Conservation (phyloP, 306 rosid species). For the Cicer pinnatifidum region DNA sequence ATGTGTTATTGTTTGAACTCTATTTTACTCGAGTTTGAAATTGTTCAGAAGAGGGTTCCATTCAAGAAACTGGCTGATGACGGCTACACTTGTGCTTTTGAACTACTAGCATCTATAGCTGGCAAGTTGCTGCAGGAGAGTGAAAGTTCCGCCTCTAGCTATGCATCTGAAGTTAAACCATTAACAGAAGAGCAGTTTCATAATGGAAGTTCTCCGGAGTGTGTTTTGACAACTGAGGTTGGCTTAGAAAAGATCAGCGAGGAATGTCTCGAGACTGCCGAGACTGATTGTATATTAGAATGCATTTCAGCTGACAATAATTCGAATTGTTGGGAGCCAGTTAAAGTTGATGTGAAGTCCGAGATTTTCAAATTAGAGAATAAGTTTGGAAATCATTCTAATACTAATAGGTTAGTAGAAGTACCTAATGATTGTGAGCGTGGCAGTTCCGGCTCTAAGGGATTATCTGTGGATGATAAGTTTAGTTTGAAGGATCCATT, state of each 20-base stretch:
- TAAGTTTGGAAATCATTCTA: conserved; percentile 45
- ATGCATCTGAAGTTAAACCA: conserved; percentile 66
- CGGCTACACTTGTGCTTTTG: conserved; percentile 70
- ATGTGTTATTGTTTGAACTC: conserved; percentile 35
- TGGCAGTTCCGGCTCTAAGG: conserved; percentile 48
- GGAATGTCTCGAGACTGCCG: conserved; percentile 48
- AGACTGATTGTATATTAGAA: conserved; percentile 55
- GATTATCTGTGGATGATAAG: conserved; percentile 49
- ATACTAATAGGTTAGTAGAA: conserved; percentile 51
- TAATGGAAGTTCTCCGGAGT: conserved; percentile 60
- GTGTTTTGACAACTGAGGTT: conserved; percentile 52
- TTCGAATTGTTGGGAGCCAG: conserved; percentile 53
- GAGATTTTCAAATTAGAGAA: conserved; percentile 50
- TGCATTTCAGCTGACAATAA: conserved; percentile 49
- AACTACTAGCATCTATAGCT: conserved; percentile 86
- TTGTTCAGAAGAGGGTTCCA: conserved; percentile 71
- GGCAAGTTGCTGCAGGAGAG: conserved; percentile 87
- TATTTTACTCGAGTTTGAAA: conserved; percentile 40
- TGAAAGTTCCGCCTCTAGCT: conserved; percentile 80
- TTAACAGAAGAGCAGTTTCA: conserved; percentile 47
- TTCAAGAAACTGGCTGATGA: conserved; percentile 58
- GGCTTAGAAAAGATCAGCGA: conserved; percentile 46
- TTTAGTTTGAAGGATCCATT: conserved; percentile 58
- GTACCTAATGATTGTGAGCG: conserved; percentile 46
- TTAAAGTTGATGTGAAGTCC: conserved; percentile 51